Percentiles rank a stretch among this genome's conserved stretches.
These are phyloP conservation scores for Desmodesmus armatus DNA, from an alignment of 139 green algal species.

Conservation along the genomic window DNA sequence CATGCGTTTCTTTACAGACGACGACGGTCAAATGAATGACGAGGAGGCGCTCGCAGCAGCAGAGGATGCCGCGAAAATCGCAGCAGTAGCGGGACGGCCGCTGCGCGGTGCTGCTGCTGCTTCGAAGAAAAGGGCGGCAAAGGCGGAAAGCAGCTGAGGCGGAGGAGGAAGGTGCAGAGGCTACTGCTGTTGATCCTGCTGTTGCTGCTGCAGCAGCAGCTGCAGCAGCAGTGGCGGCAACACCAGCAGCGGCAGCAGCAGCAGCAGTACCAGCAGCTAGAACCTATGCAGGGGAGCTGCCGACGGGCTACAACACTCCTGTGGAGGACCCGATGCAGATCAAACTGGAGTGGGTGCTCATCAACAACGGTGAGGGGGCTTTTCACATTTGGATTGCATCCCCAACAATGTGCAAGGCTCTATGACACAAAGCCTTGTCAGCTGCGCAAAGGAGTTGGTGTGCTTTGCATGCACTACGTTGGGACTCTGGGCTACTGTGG, in stretches of 20 bases:
- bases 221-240: not conserved
- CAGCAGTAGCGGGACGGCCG: not conserved
- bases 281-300: not conserved
- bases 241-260: not conserved
- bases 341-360: constrained; percentile 48
- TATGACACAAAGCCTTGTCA: too few relatives aligned
- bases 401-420: too few relatives aligned
- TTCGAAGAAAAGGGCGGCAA: not conserved
- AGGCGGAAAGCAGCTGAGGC: not conserved
- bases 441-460: too few relatives aligned
- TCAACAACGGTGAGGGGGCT: constrained; percentile 45
- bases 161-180: not conserved
- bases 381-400: too few relatives aligned
- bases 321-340: constrained; percentile 45
- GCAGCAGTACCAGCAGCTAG: not conserved
- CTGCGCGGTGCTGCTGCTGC: not conserved
- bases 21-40: not conserved
- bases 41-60: not conserved
- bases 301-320: constrained; percentile 1
- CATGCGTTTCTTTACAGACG: too few relatives aligned
- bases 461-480: too few relatives aligned
- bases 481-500: too few relatives aligned
- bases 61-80: not conserved
- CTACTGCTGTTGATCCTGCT: not conserved
- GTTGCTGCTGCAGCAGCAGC: not conserved